Base-by-base conservation (phyloP, 2,329 filamentous ascomycete genomes). In the Colletotrichum trifolii region DNA sequence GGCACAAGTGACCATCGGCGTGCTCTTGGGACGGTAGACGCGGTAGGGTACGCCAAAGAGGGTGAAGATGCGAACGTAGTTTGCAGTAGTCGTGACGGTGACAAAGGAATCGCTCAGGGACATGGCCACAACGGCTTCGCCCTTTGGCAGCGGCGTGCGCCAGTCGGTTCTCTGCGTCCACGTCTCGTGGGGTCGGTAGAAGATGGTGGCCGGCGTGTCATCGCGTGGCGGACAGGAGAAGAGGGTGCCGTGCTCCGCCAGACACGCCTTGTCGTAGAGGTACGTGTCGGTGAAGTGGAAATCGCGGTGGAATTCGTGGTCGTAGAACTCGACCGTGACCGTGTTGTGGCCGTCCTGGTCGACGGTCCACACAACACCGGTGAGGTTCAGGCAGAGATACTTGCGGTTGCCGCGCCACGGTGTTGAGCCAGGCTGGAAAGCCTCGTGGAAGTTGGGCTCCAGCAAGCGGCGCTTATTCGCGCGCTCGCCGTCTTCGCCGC, bases 251-350 rank as follows among this genome's bases (percentile, higher is more conserved):
- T 92, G 89, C 63, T 96, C 91, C 71, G 92, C 89, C 62, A 99
- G 83, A 73, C 95, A 98, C 17, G 96, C 95, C 77, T 97, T 97
- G 79, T 99, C 96, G 78, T 98, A 98, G 4, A 94, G 84, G 74
- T 94, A 97, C 1, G 94, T 95, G 75, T 99, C 96, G 11, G 94
- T 98, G 76, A 99, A 98, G 80, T 98, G 96, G 72, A 97, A 97
- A 76, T 98, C 94, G 52, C 95, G 87, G 75, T 97, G 91, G 64
- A 91, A 89, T 70, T 97, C 94, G 64, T 94, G 91, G 76, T 99
- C 96, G 75, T 98, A 97, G 76, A 99, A 99, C 73, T 98, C 96
- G 2, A 98, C 94, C 0, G 94, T 97, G 10, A 99, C 90, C 2
- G 96, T 99, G 75, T 98, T 89, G 71, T 95, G 91, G 0, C 91